These are phyloP conservation scores for Umbelopsis vinacea DNA, from an alignment of 192 early-diverging fungal species.

Conservation along the genomic window DNA sequence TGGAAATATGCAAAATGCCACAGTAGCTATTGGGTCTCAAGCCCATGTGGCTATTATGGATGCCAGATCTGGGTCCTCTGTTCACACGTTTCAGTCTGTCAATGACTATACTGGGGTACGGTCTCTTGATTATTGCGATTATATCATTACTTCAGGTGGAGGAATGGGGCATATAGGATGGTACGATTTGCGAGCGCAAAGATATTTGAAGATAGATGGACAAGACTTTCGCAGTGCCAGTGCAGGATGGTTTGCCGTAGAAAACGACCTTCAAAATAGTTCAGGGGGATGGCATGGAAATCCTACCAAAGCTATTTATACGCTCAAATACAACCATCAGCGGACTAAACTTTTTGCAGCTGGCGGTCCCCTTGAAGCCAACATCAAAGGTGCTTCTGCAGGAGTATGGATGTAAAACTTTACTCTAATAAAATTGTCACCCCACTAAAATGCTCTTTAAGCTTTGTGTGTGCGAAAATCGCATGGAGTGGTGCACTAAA, in stretches of 20 bases:
- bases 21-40: slow-evolving; percentile 48
- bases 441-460: background rate
- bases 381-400: slow-evolving; percentile 44
- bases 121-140: slow-evolving; percentile 48
- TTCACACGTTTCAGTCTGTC: slow-evolving; percentile 54
- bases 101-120: slow-evolving; percentile 78
- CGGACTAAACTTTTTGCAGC: slow-evolving; percentile 60
- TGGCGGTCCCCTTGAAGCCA: slow-evolving; percentile 62
- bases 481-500: background rate
- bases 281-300: slow-evolving; percentile 52
- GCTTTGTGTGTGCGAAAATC: background rate
- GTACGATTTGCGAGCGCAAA: slow-evolving; percentile 61
- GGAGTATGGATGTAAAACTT: slow-evolving; percentile 40
- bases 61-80: slow-evolving; percentile 37
- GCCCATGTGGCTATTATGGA: slow-evolving; percentile 44
- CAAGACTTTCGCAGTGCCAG: background rate
- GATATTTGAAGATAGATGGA: slow-evolving; percentile 49
- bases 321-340: slow-evolving; percentile 52
- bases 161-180: slow-evolving; percentile 66
- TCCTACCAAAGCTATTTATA: slow-evolving; percentile 61
- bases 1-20: slow-evolving; percentile 32
- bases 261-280: slow-evolving; percentile 44
- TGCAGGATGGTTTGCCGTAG: background rate
- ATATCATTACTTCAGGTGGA: slow-evolving; percentile 63
- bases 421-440: background rate